Conservation (phyloP, 257 asterid species). For the Galeopsis tetrahit region DNA sequence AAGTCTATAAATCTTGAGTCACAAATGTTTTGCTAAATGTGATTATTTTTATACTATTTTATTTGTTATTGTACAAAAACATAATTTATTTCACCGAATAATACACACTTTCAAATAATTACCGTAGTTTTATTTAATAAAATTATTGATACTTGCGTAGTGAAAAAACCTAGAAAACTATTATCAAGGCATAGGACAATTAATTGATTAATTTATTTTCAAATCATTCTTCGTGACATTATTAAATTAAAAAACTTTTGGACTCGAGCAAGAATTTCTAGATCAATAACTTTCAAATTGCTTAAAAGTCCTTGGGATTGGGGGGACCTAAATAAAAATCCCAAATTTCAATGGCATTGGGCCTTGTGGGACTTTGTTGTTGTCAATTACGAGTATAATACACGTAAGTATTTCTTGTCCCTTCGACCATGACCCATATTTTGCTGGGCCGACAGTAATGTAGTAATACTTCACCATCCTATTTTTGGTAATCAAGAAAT, state of each 20-base stretch:
- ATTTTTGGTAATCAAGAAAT: neutral
- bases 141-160: neutral
- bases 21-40: neutral
- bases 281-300: constrained; percentile 32
- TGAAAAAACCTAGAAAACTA: neutral
- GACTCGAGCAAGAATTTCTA: constrained; percentile 11
- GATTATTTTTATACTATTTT: neutral
- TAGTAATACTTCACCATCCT: neutral
- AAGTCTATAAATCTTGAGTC: too few species aligned
- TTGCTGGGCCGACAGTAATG: constrained; percentile 36
- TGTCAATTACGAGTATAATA: constrained; percentile 16
- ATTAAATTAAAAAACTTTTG: neutral
- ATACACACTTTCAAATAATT: neutral
- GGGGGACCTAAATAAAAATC: constrained; percentile 33
- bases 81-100: neutral
- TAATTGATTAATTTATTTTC: neutral
- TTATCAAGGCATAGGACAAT: neutral
- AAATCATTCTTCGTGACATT: constrained; percentile 7
- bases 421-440: constrained; percentile 43
- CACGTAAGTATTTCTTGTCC: constrained; percentile 37
- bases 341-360: constrained; percentile 49
- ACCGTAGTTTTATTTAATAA: neutral
- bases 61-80: neutral
- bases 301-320: constrained; percentile 40
- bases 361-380: constrained; percentile 38